Base-by-base conservation (phyloP, 2,329 filamentous ascomycete species). In the Fusarium guadeloupense region DNA sequence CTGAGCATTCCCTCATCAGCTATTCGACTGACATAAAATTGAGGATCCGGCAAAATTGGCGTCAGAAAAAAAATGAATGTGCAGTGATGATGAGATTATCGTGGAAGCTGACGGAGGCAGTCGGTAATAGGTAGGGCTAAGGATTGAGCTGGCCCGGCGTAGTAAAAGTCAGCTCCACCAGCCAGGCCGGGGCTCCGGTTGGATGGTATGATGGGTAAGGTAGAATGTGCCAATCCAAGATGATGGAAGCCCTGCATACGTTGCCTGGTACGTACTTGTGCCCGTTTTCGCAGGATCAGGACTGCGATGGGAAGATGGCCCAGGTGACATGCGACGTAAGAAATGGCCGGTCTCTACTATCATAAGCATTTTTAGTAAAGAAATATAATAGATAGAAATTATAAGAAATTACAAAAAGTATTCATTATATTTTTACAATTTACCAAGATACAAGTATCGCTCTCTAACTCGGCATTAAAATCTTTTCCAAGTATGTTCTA, bases 101-200 rank as follows among this genome's bases (percentile, higher is more conserved):
- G 53, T 64, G 64, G 46, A 64, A 63, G 66, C 64, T 70, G 66
- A 66, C 55, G 62, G 57, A 56, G 57, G 57, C 61, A 67, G 50
- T 66, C 59, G 64, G 67, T 52, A 69, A 62, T 70, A 70, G 66
- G 68, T 70, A 70, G 67, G 68, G 68, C 67, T 70, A 70, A 68
- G 44, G 59, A 61, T 64, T 69, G 57, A 67, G 61, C 61, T 66
- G 67, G 66, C 62, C 61, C 64, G 67, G 66, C 62, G 59, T 64
- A 54, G 39, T 59, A 46, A 62, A 41, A 39, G 34, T 42, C 44
- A 66, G 61, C 67, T 69, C 67, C 67, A 69, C 67, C 53, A 64
- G 62, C 62, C 34, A 61, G 54, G 60, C 64, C 57, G 57, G 67
- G 66, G 62, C 57, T 54, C 49, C 55, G 55, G 59, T 66, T 64